Evolutionary conservation across 202 grass and related monocot genomes (phyloP), one percentile per base, ranked within the genome.

Genomic region (Panicum virgatum): DNA sequence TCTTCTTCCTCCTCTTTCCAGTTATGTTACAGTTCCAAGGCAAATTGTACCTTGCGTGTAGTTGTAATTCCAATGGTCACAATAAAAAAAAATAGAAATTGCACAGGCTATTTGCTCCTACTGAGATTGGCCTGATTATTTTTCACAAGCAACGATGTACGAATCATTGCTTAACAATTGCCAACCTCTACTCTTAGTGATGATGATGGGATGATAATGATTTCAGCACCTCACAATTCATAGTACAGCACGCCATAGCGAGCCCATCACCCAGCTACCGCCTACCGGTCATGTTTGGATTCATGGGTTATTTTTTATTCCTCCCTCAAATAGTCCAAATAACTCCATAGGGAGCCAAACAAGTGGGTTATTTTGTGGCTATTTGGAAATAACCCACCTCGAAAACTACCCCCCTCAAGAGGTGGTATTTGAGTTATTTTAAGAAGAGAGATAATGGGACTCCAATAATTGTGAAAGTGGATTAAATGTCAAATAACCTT

Each of bases 41-140:
- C 39, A 48, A 81, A 64, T 72, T 82, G 87, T 77, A 85, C 71
- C 73, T 75, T 64, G 68, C 27, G 12, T 75, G 68, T 86, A 90
- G 80, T 58, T 80, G 53, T 86, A 70, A 90, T 69, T n/a, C 34
- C 63, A 71, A 11, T 34, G 50, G 29, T 75, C 57, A 60, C 23
- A 60, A 60, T 60, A 54, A 80, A n/a, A 86, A 86, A 86, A 86
- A 78, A 75, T 56, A 86, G 69, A 72, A 83, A 80, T 37, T 86
- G 74, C 62, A 83, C 68, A 90, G 75, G 36, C 42, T 73, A 77
- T 50, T 53, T 25, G 48, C 45, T 54, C 36, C 9, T 47, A 26
- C n/a, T n/a, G n/a, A n/a, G n/a, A n/a, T n/a, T n/a, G n/a, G n/a
- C n/a, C n/a, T n/a, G n/a, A n/a, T 12, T 44, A 34, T 84, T 22